These are phyloP conservation scores for Trametes pubescens DNA, from an alignment of 1,284 basidiomycete species.

Conservation along the genomic window DNA sequence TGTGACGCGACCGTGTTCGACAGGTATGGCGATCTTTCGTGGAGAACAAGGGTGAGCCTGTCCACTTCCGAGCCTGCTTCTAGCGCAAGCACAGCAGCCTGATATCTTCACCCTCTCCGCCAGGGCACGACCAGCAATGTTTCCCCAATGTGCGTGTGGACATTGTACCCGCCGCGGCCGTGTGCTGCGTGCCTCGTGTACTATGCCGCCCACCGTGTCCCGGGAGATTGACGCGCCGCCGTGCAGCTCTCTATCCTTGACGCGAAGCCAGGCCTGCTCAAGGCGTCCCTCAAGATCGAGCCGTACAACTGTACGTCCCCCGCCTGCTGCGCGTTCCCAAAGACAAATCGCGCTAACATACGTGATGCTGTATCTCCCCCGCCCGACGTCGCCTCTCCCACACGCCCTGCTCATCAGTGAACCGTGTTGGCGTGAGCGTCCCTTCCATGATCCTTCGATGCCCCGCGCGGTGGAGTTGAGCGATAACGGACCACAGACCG, in stretches of 20 bases:
- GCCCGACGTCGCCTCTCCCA: background rate
- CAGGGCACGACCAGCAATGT: constrained; percentile 81
- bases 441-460: too few relatives aligned
- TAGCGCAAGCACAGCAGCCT: constrained; percentile 6
- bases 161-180: too few relatives aligned
- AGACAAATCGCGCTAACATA: too few relatives aligned
- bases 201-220: background rate
- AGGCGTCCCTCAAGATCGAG: constrained; percentile 75
- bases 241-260: constrained; percentile 68
- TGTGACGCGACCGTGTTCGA: constrained; percentile 3
- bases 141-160: constrained; percentile 70
- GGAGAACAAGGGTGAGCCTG: constrained; percentile 68
- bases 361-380: background rate
- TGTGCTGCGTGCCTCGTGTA: background rate
- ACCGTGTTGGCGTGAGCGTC: constrained; percentile 33
- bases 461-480: constrained; percentile 6
- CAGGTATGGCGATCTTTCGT: constrained; percentile 86
- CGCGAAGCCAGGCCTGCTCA: constrained; percentile 71
- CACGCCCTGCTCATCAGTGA: constrained; percentile 23
- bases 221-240: constrained; percentile 1
- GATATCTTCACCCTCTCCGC: background rate
- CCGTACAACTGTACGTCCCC: constrained; percentile 68
- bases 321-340: too few relatives aligned
- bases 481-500: constrained; percentile 47
- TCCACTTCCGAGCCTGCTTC: constrained; percentile 3